A percentile compares a stretch with the other conserved stretches of the same genome.
phyloP scores from a whole-genome alignment of 2,329 filamentous ascomycete species.

The Phoma sp. region DNA sequence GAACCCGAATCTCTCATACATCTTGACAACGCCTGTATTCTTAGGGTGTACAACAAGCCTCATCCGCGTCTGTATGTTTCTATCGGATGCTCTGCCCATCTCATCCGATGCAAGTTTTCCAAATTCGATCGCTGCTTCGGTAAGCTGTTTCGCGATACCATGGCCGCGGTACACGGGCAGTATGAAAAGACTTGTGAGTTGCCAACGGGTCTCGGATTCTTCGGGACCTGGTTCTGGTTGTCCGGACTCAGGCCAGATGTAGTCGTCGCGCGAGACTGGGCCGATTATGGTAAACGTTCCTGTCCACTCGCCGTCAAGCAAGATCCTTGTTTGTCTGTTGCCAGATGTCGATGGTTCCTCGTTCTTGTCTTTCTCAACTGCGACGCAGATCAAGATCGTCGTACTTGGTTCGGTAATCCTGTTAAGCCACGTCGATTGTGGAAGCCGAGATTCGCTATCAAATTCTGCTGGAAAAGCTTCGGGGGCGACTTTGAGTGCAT shows the following conservation, averaged over 20 bases:
- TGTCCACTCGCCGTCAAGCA: conserved; percentile 6
- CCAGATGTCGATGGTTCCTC: too few relatives aligned
- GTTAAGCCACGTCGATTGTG: conserved; percentile 4
- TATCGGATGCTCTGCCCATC: not conserved
- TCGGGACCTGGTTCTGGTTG: conserved; percentile 6
- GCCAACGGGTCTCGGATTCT: conserved; percentile 3
- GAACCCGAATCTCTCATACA: conserved; percentile 11
- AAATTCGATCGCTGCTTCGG: conserved; percentile 1
- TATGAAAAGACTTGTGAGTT: conserved; percentile 10
- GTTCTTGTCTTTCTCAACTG: not conserved
- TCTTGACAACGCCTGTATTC: conserved; percentile 7
- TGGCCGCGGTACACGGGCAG: conserved; percentile 1
- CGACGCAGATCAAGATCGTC: conserved; percentile 5
- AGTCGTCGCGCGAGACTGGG: conserved; percentile 1
- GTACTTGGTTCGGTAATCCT: conserved; percentile 3
- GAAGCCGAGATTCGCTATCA: not conserved
- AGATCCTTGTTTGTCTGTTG: not conserved
- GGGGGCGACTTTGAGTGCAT: not conserved
- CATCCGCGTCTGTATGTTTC: not conserved
- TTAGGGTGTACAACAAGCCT: conserved; percentile 10
- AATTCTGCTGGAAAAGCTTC: conserved; percentile 2
- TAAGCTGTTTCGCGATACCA: conserved; percentile 5
- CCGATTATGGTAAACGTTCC: conserved; percentile 13
- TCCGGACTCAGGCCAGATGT: not conserved
- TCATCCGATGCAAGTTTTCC: not conserved